Percentiles rank a stretch among this genome's conserved stretches.
These are phyloP conservation scores for Bimuria novae-zelandiae DNA, from an alignment of 2,329 filamentous ascomycete species.

Conservation along the genomic window DNA sequence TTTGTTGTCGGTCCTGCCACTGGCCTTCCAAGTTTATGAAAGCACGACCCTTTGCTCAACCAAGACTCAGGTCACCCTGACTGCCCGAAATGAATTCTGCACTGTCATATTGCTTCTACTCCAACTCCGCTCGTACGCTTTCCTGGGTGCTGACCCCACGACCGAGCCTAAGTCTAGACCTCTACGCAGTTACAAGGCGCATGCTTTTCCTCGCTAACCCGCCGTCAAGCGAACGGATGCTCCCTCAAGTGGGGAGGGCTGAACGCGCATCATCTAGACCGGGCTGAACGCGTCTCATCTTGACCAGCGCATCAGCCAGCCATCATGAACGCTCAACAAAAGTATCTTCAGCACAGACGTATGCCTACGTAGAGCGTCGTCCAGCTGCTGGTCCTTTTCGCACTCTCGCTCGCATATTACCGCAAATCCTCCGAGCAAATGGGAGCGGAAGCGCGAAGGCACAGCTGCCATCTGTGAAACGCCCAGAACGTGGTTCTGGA, in stretches of 20 bases:
- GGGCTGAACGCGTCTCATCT: too few relatives aligned
- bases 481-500: too few relatives aligned
- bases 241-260: slow-evolving; percentile 6
- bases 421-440: too few relatives aligned
- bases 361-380: too few relatives aligned
- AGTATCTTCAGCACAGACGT: too few relatives aligned
- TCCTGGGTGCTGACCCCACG: neutral
- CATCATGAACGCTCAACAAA: too few relatives aligned
- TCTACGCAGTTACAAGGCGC: neutral
- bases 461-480: too few relatives aligned
- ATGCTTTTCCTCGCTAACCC: slow-evolving; percentile 1
- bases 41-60: neutral
- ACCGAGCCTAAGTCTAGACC: neutral
- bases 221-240: slow-evolving; percentile 1
- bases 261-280: neutral
- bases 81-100: too few relatives aligned
- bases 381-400: too few relatives aligned
- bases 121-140: neutral
- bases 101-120: neutral
- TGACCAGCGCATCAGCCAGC: too few relatives aligned
- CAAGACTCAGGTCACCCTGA: neutral
- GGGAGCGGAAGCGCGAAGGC: too few relatives aligned
- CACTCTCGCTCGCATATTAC: too few relatives aligned
- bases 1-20: neutral
- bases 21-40: neutral